phyloP scores from a whole-genome alignment of 2,329 filamentous ascomycete genomes.

The Aspergillus brasiliensis region DNA sequence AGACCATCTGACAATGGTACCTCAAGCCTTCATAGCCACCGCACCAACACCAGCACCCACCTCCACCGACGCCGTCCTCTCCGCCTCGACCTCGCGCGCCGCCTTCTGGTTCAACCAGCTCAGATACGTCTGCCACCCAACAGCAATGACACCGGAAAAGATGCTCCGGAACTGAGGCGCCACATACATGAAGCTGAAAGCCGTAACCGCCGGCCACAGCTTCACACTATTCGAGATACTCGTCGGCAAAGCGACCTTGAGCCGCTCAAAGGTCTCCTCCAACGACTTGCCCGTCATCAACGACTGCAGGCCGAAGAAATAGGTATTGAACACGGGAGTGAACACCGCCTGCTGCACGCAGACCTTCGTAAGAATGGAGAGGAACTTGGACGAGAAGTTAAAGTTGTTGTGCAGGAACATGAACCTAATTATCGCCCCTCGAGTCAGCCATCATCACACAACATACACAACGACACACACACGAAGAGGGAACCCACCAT shows the following conservation, averaged over 20 bases:
- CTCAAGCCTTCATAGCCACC: conserved; percentile 21
- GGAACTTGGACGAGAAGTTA: conserved; percentile 74
- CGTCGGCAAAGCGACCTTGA: conserved; percentile 73
- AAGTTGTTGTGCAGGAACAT: conserved; percentile 78
- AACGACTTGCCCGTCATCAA: conserved; percentile 69
- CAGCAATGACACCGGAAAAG: conserved; percentile 76
- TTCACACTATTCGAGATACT: conserved; percentile 80
- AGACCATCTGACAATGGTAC: neutral
- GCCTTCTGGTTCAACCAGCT: conserved; percentile 76
- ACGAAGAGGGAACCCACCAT: conserved; percentile 61
- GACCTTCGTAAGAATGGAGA: conserved; percentile 77
- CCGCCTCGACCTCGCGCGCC: conserved; percentile 58
- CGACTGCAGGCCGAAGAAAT: conserved; percentile 81
- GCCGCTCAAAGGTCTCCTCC: conserved; percentile 66
- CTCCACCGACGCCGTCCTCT: conserved; percentile 22
- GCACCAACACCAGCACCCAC: conserved; percentile 14
- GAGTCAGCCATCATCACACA: neutral
- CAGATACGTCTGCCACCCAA: conserved; percentile 92
- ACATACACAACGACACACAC: neutral
- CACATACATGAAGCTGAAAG: conserved; percentile 83
- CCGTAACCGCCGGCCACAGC: conserved; percentile 84
- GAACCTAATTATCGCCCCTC: conserved; percentile 59
- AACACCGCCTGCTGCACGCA: conserved; percentile 77
- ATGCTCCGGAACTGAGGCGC: conserved; percentile 76
- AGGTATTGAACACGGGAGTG: conserved; percentile 79